Base-by-base conservation (phyloP, 495 filamentous ascomycete species). In the Clavariopsis aquatica region DNA sequence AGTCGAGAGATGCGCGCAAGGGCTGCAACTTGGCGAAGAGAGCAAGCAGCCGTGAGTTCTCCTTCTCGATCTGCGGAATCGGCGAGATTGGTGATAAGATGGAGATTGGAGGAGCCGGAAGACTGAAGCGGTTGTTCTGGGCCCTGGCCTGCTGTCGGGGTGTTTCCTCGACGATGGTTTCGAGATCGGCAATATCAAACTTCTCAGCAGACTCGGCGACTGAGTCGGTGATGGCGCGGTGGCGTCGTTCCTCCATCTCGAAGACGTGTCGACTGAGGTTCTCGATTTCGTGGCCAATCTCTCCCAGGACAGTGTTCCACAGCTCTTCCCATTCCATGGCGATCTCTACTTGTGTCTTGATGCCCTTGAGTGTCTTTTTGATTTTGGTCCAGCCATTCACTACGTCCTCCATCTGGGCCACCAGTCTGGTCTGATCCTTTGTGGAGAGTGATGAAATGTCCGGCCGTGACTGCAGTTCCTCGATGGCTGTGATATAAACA, bases 251-350 rank as follows among this genome's bases (percentile, higher is more conserved):
- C 75, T 98, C 93, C 90, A 98, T 95, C 73, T 98, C 92, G 69
- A 96, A 97, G 34, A 98, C 88, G 43, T 95, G 78, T 31, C 86
- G 82, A 72, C 85, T 84, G 13, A 97, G 83, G 9, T 88, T 87
- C 62, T 96, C 91, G 74, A 96, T 84, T 75, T 98, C 94, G 57
- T 87, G 83, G 38, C 90, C 89, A 47, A 98, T 96, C 76, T 98
- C 93, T 36, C 93, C 93, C 19, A 98, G 78, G 20, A 98, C 92
- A 71, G 82, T 90, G 67, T 89, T 90, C 93, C 93, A 97, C 22
- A 98, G 80, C 77, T 98, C 94, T 73, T 96, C 92, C 93, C 93
- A 98, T 69, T 98, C 94, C 91, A 97, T 93, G 8, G 94, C 94
- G 52, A 96, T 82, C 75, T 97, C 94, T 6, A 98, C 93, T 66